Evolutionary conservation across 495 filamentous ascomycete genomes (phyloP).

Genomic region (Elaphomyces granulatus): DNA sequence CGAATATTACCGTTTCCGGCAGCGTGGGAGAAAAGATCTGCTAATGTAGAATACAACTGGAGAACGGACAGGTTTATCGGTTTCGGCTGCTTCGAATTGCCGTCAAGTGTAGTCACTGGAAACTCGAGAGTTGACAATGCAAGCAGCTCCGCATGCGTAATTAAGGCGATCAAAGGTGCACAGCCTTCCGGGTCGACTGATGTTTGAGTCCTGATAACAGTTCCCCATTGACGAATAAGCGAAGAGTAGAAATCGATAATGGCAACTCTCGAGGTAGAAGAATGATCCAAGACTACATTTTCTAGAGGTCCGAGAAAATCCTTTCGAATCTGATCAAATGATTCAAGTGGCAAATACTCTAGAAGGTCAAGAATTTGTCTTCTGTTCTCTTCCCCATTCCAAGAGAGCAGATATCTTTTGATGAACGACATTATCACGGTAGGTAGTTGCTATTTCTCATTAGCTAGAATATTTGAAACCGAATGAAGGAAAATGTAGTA

Average conservation of each 20-base stretch:
- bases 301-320: slow-evolving; percentile 45
- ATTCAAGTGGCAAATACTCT: slow-evolving; percentile 42
- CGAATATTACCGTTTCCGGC: slow-evolving; percentile 35
- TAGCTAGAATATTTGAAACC: slow-evolving; percentile 3
- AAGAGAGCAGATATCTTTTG: slow-evolving; percentile 41
- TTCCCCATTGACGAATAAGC: slow-evolving; percentile 57
- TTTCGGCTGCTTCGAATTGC: slow-evolving; percentile 6
- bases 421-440: slow-evolving; percentile 49
- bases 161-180: slow-evolving; percentile 30
- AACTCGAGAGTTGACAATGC: slow-evolving; percentile 45
- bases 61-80: slow-evolving; percentile 35
- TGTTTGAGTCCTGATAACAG: slow-evolving; percentile 21
- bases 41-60: slow-evolving; percentile 51
- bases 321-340: slow-evolving; percentile 37
- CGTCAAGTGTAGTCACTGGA: slow-evolving; percentile 15
- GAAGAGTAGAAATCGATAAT: slow-evolving; percentile 56
- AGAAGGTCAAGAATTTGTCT: slow-evolving; percentile 52
- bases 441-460: slow-evolving; percentile 40
- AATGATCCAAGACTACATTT: slow-evolving; percentile 37
- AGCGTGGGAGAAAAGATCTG: slow-evolving; percentile 40
- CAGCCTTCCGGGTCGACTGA: slow-evolving; percentile 17
- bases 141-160: slow-evolving; percentile 46
- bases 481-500: slow-evolving; percentile 15
- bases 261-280: slow-evolving; percentile 31
- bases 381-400: slow-evolving; percentile 50